Percentiles rank a stretch among this genome's conserved stretches.
Conservation (phyloP, 768 basidiomycete species). For the Naganishia randhawae region DNA sequence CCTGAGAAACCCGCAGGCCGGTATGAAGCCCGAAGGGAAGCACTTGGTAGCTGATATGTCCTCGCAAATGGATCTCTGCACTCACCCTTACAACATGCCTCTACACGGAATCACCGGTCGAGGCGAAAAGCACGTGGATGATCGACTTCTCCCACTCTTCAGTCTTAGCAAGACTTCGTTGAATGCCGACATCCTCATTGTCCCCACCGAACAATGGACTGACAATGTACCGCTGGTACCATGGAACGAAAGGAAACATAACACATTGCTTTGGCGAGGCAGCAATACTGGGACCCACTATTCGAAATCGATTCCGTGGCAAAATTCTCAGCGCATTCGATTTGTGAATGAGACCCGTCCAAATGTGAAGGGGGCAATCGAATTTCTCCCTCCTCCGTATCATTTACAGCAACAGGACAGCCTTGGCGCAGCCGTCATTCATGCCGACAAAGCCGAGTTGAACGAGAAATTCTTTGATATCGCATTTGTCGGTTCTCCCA, state of each 20-base stretch:
- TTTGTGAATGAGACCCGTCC: conserved; percentile 25
- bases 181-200: conserved; percentile 33
- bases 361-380: background rate
- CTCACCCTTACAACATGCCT: conserved; percentile 27
- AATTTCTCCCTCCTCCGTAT: conserved; percentile 2
- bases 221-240: conserved; percentile 12
- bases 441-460: background rate
- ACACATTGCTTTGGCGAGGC: conserved; percentile 47
- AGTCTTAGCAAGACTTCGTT: conserved; percentile 31
- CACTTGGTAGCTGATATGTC: conserved; percentile 1
- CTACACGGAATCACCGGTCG: conserved; percentile 30
- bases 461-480: conserved; percentile 37
- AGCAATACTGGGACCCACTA: conserved; percentile 45
- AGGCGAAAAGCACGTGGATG: conserved; percentile 11
- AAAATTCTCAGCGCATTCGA: conserved; percentile 40
- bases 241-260: conserved; percentile 46
- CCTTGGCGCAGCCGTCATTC: background rate
- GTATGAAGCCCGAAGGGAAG: background rate
- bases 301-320: conserved; percentile 37
- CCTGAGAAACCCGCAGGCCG: background rate
- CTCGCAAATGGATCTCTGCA: conserved; percentile 29
- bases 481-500: conserved; percentile 37
- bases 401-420: background rate
- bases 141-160: conserved; percentile 27
- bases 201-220: conserved; percentile 34